Percentiles rank a stretch among this genome's conserved stretches.
phyloP scores from a whole-genome alignment of 768 basidiomycete genomes.

The Termitomyces titanicus region DNA sequence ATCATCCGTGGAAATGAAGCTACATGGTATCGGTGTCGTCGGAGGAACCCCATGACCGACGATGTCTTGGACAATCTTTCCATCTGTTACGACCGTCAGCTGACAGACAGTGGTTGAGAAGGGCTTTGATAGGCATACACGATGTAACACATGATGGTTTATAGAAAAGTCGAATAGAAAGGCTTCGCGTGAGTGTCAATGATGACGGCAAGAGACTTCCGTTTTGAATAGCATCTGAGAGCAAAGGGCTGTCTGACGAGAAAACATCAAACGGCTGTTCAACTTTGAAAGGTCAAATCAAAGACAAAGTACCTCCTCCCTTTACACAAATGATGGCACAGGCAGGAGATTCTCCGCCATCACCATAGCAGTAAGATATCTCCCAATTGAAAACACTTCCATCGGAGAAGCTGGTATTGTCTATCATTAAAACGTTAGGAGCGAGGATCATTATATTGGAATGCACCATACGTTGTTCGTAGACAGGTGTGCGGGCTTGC shows the following conservation, averaged over 20 bases:
- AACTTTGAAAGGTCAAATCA: background rate
- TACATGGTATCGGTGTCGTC: constrained; percentile 50
- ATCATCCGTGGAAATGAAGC: constrained; percentile 38
- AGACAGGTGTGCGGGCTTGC: constrained; percentile 32
- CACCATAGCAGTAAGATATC: constrained; percentile 37
- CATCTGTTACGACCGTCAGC: constrained; percentile 14
- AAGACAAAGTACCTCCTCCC: constrained; percentile 28
- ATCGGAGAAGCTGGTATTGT: constrained; percentile 2
- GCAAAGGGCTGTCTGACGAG: constrained; percentile 8
- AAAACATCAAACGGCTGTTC: background rate
- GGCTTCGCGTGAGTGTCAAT: background rate
- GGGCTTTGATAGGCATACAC: constrained; percentile 23
- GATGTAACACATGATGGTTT: constrained; percentile 20
- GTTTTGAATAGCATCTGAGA: constrained; percentile 2
- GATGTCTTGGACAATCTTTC: constrained; percentile 18
- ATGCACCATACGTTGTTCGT: constrained; percentile 35
- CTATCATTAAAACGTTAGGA: background rate
- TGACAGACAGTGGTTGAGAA: background rate
- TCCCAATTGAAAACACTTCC: constrained; percentile 39
- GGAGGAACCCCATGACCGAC: constrained; percentile 31
- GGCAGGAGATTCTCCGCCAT: constrained; percentile 28
- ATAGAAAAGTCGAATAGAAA: constrained; percentile 50
- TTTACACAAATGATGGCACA: constrained; percentile 44
- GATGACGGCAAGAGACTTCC: background rate
- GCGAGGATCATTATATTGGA: background rate